A percentile compares a stretch with the other conserved stretches of the same genome.
These are phyloP conservation scores for Penicillium sclerotigenum DNA, from an alignment of 2,329 filamentous ascomycete genomes.

Conservation along the genomic window DNA sequence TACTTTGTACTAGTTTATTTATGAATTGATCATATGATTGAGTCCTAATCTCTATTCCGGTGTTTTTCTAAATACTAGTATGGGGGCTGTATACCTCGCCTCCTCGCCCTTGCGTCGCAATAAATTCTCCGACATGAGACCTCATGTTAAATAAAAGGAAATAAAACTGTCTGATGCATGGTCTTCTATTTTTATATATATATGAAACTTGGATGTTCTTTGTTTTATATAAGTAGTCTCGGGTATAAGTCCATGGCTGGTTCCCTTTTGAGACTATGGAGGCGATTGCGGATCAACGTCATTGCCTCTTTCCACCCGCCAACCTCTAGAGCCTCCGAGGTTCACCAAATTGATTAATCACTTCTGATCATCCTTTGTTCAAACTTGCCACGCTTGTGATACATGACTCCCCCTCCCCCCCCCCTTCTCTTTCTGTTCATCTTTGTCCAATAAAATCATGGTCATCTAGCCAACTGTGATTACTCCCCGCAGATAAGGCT, in stretches of 20 bases:
- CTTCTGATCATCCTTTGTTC: neutral
- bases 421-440: neutral
- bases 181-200: neutral
- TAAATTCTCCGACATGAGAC: neutral
- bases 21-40: constrained; percentile 13
- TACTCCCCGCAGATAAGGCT: constrained; percentile 23
- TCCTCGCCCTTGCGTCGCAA: neutral
- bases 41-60: neutral
- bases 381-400: neutral
- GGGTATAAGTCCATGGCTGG: neutral
- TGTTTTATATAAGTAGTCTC: neutral
- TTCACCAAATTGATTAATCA: neutral
- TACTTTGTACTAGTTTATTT: constrained; percentile 14
- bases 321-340: neutral
- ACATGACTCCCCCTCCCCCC: neutral
- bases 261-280: neutral
- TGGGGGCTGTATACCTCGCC: neutral
- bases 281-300: constrained; percentile 10
- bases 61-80: neutral
- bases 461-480: neutral
- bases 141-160: neutral
- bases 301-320: neutral
- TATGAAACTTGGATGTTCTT: neutral
- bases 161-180: neutral
- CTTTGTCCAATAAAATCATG: neutral